Evolutionary conservation across 1,284 basidiomycete genomes (phyloP).

Genomic region (Phellopilus nigrolimitatus): DNA sequence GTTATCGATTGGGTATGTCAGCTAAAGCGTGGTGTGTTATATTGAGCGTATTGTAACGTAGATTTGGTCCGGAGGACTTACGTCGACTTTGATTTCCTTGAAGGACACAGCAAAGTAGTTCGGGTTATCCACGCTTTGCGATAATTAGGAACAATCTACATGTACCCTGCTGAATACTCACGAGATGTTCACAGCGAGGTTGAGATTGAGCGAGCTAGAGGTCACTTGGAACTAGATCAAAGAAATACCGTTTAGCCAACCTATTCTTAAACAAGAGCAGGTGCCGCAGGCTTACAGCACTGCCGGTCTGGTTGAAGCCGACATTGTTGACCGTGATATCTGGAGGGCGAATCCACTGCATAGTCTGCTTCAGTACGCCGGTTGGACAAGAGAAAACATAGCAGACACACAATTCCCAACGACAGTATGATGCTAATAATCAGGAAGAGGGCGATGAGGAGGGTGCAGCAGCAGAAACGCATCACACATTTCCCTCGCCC

Average conservation of each 20-base stretch:
- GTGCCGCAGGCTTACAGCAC: constrained; percentile 40
- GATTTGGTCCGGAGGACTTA: constrained; percentile 26
- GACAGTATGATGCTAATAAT: constrained; percentile 67
- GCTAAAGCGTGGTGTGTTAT: constrained; percentile 34
- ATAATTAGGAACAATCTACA: constrained; percentile 6
- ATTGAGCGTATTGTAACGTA: not conserved
- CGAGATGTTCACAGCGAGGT: constrained; percentile 66
- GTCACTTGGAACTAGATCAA: constrained; percentile 27
- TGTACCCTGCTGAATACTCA: constrained; percentile 33
- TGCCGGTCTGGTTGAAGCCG: constrained; percentile 32
- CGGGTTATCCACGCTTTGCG: constrained; percentile 71
- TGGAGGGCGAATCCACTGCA: constrained; percentile 78
- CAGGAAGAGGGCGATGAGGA: constrained; percentile 60
- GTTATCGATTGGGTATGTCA: constrained; percentile 71
- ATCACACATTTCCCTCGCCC: constrained; percentile 52
- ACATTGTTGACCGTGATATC: constrained; percentile 61
- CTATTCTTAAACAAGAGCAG: constrained; percentile 7
- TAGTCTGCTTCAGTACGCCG: not conserved
- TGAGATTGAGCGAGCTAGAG: constrained; percentile 50
- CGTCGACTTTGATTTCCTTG: constrained; percentile 62
- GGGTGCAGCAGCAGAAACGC: constrained; percentile 65
- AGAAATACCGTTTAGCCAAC: not conserved
- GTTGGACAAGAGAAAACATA: not conserved
- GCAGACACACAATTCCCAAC: constrained; percentile 58
- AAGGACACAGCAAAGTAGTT: constrained; percentile 81